Evolutionary conservation across 495 filamentous ascomycete genomes (phyloP), one percentile per base, ranked within the genome.

Genomic region (Entonaema liquescens): DNA sequence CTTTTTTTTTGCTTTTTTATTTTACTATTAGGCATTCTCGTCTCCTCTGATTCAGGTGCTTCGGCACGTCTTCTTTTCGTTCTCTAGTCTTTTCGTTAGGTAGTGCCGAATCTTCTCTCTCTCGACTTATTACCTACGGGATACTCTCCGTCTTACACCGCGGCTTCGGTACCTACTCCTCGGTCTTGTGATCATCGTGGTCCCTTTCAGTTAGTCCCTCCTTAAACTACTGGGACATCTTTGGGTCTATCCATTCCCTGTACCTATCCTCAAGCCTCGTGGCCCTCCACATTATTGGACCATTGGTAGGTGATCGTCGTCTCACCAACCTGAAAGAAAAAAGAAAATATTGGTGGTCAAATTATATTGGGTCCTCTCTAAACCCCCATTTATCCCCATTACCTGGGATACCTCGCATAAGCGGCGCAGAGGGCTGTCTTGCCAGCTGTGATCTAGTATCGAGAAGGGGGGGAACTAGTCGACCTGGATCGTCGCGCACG

Each of bases 351-450:
- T 47, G 65, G 52, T 59, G 65, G 65, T 65, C 65, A 62, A 68
- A 62, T 40, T 64, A 68, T 65, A 65, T 73, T 60, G 70, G 65
- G 35, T 50, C 70, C 70, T 54, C 49, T 33, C 61, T 62, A 42
- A 59, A 59, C 61, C 70, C 65, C 65, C 65, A 55, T 61, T 58
- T 66, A 59, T 57, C 57, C 70, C 65, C 70, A 73, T 68, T 59
- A 58, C 65, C 65, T 65, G 70, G 65, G 50, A 49, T 64, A 59
- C 42, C 56, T 56, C 55, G 38, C 60, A 62, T 60, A 65, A 65
- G 44, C 60, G 26, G 56, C 15, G 56, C 31, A 6, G 50, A 64
- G 38, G 63, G 47, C 33, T 53, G 53, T 56, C 17, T 29, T 53
- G 19, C 28, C 52, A 21, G 61, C 36, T 55, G 29, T 52, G 47